Percentiles rank a stretch among this genome's conserved stretches.
These are phyloP conservation scores for Backusella psychrophila DNA, from an alignment of 192 early-diverging fungal species.

Conservation along the genomic window DNA sequence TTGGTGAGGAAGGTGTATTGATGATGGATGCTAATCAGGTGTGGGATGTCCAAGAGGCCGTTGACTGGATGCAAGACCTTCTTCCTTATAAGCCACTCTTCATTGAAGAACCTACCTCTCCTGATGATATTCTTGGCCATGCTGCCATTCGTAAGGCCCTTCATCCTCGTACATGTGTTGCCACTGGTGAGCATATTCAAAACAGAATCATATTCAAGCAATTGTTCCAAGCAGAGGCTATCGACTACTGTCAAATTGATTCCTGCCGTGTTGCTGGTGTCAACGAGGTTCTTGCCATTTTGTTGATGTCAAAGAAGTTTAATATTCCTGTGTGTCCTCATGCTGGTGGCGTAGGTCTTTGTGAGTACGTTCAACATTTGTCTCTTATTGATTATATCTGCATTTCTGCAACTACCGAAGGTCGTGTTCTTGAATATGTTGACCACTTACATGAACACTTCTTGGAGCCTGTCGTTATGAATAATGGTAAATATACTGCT, in stretches of 20 bases:
- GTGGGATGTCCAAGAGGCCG: conserved; percentile 46
- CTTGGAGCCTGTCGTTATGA: conserved; percentile 32
- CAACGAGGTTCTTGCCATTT: conserved; percentile 36
- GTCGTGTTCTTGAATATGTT: conserved; percentile 39
- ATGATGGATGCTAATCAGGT: conserved; percentile 55
- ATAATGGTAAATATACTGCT: conserved; percentile 25
- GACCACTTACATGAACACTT: conserved; percentile 42
- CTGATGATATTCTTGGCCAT: conserved; percentile 43
- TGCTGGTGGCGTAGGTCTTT: conserved; percentile 39
- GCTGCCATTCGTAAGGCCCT: conserved; percentile 39
- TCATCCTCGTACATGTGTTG: conserved; percentile 31
- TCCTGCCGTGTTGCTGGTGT: conserved; percentile 40
- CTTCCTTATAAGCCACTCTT: conserved; percentile 41
- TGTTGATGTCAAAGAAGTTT: conserved; percentile 41
- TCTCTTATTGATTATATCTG: conserved; percentile 41
- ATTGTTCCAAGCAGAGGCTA: conserved; percentile 40
- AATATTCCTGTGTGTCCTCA: conserved; percentile 37
- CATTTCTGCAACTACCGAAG: conserved; percentile 28
- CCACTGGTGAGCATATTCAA: conserved; percentile 42
- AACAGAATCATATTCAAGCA: conserved; percentile 41
- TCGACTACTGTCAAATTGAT: conserved; percentile 42
- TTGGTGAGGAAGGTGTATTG: conserved; percentile 38
- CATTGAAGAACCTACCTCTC: conserved; percentile 46
- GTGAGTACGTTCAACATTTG: conserved; percentile 38
- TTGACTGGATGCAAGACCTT: conserved; percentile 46